These are phyloP conservation scores for Lactarius sanguifluus DNA, from an alignment of 768 basidiomycete genomes.

Conservation along the genomic window DNA sequence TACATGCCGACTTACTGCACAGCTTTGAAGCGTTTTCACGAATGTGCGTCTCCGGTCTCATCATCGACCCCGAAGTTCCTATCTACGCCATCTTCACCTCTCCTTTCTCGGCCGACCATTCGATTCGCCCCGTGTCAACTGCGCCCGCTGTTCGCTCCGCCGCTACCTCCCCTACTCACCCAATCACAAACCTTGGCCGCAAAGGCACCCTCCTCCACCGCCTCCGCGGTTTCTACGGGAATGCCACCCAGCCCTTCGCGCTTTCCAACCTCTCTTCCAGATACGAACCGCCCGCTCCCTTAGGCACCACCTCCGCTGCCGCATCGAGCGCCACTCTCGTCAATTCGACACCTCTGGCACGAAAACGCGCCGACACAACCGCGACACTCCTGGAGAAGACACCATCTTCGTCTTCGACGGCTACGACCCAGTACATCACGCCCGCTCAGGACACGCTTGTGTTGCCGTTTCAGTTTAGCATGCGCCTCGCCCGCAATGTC, in stretches of 20 bases:
- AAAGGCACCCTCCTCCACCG: conserved; percentile 48
- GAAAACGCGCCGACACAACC: conserved; percentile 11
- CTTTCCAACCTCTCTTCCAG: conserved; percentile 37
- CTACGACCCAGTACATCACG: background rate
- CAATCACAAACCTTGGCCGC: conserved; percentile 43
- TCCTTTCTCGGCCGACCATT: conserved; percentile 37
- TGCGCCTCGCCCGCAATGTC: conserved; percentile 55
- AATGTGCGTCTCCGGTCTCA: conserved; percentile 84
- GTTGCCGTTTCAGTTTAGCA: conserved; percentile 61
- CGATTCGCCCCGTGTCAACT: conserved; percentile 35
- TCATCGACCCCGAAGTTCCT: conserved; percentile 79
- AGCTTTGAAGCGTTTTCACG: conserved; percentile 86
- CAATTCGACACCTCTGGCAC: background rate
- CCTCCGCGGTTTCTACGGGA: conserved; percentile 45
- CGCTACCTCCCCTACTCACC: conserved; percentile 30
- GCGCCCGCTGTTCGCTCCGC: conserved; percentile 23
- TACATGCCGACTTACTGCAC: conserved; percentile 19
- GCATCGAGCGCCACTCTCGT: conserved; percentile 27
- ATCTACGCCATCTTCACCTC: conserved; percentile 49
- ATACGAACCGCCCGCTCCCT: conserved; percentile 12
- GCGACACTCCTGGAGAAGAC: conserved; percentile 18
- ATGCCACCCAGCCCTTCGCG: conserved; percentile 55
- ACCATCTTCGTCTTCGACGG: conserved; percentile 3
- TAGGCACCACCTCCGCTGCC: conserved; percentile 15
- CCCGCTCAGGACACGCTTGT: conserved; percentile 29